A percentile compares a stretch with the other conserved stretches of the same genome.
phyloP scores from a whole-genome alignment of 2,329 filamentous ascomycete genomes.

The Calonectria henricotiae region DNA sequence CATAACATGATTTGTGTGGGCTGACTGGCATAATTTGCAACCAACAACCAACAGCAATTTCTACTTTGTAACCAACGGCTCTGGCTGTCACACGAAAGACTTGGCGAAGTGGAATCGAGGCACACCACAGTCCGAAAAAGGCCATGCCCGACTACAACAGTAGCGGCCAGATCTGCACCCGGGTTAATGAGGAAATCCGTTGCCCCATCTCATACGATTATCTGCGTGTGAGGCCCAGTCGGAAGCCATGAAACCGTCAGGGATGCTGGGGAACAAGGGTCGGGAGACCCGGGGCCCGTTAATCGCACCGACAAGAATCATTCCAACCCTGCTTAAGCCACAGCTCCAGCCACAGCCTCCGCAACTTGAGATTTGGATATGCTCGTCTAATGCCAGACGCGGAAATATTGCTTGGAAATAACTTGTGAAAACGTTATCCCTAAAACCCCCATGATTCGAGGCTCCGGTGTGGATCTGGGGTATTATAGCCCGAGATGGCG shows the following conservation, averaged over 20 bases:
- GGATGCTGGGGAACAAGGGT: constrained; percentile 5
- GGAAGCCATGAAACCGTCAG: neutral
- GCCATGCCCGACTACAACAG: neutral
- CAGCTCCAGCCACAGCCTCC: neutral
- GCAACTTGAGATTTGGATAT: neutral
- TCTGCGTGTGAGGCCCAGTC: neutral
- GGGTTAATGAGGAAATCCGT: constrained; percentile 14
- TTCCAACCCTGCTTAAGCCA: neutral
- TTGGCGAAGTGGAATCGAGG: constrained; percentile 1
- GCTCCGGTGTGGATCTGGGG: neutral
- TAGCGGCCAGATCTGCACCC: constrained; percentile 1
- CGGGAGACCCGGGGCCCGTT: neutral
- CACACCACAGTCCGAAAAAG: neutral
- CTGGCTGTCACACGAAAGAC: neutral
- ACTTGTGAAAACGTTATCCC: neutral
- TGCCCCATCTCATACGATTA: neutral
- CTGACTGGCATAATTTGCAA: constrained; percentile 2
- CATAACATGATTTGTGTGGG: neutral
- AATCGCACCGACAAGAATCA: constrained; percentile 11
- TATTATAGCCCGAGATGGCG: neutral
- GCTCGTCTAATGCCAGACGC: neutral
- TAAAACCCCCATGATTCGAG: neutral
- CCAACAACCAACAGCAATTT: constrained; percentile 6
- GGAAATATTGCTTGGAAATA: neutral
- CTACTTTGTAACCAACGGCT: neutral